phyloP scores from a whole-genome alignment of 2,329 filamentous ascomycete species.

The Cladophialophora carrionii region DNA sequence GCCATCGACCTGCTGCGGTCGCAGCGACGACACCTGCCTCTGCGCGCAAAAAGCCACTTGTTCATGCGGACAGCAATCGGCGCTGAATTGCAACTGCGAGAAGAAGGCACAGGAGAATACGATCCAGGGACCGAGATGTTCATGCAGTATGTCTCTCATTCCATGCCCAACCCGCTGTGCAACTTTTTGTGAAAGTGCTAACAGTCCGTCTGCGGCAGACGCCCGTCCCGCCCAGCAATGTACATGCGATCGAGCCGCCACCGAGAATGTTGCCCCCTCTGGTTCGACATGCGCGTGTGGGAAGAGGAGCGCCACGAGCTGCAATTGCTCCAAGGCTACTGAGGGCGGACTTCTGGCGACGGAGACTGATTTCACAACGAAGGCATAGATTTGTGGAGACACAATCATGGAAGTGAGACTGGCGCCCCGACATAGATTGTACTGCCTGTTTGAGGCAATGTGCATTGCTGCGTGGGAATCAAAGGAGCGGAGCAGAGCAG shows the following conservation, averaged over 20 bases:
- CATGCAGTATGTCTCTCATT: conserved; percentile 58
- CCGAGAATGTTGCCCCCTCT: conserved; percentile 67
- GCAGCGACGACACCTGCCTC: conserved; percentile 58
- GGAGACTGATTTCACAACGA: conserved; percentile 88
- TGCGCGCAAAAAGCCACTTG: conserved; percentile 67
- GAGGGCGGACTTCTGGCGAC: conserved; percentile 65
- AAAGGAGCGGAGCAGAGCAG: neutral
- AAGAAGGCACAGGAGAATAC: conserved; percentile 77
- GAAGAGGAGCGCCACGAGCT: conserved; percentile 71
- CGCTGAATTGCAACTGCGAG: conserved; percentile 82
- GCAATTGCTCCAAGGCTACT: conserved; percentile 79
- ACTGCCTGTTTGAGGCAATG: neutral
- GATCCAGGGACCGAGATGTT: conserved; percentile 73
- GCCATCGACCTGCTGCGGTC: conserved; percentile 63
- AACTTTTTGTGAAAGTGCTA: neutral
- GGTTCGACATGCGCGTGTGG: conserved; percentile 77
- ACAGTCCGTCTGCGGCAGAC: neutral
- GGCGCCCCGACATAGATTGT: neutral
- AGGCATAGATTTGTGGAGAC: conserved; percentile 40
- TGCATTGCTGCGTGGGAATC: neutral
- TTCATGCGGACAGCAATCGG: conserved; percentile 87
- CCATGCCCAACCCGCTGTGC: neutral
- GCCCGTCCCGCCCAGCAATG: conserved; percentile 50
- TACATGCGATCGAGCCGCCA: conserved; percentile 72
- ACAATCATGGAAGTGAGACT: neutral